Evolutionary conservation across 257 asterid genomes (phyloP).

Genomic region (Forsythia suspensa): DNA sequence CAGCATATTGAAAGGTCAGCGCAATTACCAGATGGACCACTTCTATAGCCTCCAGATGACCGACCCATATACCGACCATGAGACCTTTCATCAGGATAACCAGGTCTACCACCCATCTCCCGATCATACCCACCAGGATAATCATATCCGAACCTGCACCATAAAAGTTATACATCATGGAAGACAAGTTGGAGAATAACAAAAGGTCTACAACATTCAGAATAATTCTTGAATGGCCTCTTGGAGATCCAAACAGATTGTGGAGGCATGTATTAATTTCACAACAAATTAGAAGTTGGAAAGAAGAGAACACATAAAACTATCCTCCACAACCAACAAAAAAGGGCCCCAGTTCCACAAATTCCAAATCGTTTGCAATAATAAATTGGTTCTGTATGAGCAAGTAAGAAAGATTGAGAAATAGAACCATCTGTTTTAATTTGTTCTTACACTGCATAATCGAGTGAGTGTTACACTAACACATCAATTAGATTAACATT

Average conservation of each 20-base stretch:
- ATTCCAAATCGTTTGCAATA: neutral
- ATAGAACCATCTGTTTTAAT: no score
- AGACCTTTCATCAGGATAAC: constrained; percentile 82
- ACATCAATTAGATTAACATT: neutral
- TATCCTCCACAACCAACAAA: neutral
- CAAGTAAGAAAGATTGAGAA: no score
- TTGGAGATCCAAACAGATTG: neutral
- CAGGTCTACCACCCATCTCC: constrained; percentile 79
- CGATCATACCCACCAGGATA: constrained; percentile 82
- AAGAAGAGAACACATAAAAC: neutral
- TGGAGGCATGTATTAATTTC: neutral
- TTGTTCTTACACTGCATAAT: neutral
- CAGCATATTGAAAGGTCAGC: constrained; percentile 8
- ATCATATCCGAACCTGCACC: constrained; percentile 73
- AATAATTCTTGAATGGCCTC: neutral
- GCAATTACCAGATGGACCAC: constrained; percentile 41
- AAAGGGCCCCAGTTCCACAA: neutral
- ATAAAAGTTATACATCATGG: neutral
- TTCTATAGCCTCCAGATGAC: constrained; percentile 71
- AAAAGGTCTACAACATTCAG: neutral
- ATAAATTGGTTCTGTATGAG: neutral
- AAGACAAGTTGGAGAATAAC: neutral
- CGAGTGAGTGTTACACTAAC: neutral
- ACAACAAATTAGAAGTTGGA: neutral
- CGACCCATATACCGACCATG: constrained; percentile 84